phyloP scores from a whole-genome alignment of 2,329 filamentous ascomycete genomes.

The Exserohilum turcica region DNA sequence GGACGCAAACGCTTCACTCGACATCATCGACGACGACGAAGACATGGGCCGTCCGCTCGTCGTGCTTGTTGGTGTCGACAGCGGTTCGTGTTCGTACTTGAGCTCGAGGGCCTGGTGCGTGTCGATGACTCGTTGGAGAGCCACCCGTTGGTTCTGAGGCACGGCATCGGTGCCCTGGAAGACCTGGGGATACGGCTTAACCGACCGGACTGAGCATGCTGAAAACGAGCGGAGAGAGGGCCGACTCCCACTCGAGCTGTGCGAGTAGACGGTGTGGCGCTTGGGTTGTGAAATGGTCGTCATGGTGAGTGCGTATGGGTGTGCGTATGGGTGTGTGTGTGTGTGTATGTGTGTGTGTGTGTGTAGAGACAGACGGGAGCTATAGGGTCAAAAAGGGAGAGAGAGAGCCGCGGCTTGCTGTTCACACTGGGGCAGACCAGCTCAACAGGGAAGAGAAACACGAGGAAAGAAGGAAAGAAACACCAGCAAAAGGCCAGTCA shows the following conservation, averaged over 20 bases:
- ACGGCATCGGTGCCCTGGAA: slow-evolving; percentile 27
- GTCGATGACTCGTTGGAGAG: slow-evolving; percentile 23
- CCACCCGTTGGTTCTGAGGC: slow-evolving; percentile 19
- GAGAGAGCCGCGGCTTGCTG: not conserved
- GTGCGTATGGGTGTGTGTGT: no score
- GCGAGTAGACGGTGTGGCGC: slow-evolving; percentile 15
- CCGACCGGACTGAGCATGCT: not conserved
- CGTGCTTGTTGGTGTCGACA: slow-evolving; percentile 9
- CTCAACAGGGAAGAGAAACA: not conserved
- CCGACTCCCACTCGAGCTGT: slow-evolving; percentile 14
- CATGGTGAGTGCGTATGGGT: slow-evolving; percentile 2
- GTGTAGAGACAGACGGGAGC: no score
- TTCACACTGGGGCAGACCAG: not conserved
- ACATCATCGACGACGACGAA: slow-evolving; percentile 9
- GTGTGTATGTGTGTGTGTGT: no score
- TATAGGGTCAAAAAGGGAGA: not conserved
- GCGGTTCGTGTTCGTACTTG: slow-evolving; percentile 5
- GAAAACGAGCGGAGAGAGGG: slow-evolving; percentile 4
- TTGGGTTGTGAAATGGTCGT: slow-evolving; percentile 12
- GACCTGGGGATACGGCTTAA: not conserved
- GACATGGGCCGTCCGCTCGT: slow-evolving; percentile 7
- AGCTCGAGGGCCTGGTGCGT: slow-evolving; percentile 23
- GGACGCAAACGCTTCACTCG: slow-evolving; percentile 20
- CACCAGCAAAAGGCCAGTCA: slow-evolving; percentile 1
- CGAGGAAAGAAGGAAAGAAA: slow-evolving; percentile 5